Evolutionary conservation across 345 rosid species (phyloP).

Genomic region (Pseudoturritis turrita): DNA sequence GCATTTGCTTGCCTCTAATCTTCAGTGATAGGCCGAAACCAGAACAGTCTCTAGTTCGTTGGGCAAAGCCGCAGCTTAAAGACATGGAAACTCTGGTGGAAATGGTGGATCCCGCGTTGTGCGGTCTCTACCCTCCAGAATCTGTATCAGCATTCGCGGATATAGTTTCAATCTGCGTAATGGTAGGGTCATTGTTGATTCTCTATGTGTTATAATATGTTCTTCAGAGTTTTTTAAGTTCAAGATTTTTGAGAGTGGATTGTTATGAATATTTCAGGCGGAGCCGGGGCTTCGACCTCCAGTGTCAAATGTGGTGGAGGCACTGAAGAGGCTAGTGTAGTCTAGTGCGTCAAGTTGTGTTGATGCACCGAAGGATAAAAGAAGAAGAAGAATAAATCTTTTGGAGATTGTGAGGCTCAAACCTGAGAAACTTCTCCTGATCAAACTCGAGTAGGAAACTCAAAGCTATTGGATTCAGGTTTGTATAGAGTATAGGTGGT

Average conservation of each 20-base stretch:
- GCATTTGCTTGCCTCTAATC: background rate
- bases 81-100: conserved; percentile 56
- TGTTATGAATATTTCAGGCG: conserved; percentile 31
- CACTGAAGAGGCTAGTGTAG: conserved; percentile 62
- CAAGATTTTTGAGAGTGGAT: conserved; percentile 10
- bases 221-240: background rate
- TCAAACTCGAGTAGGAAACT: conserved; percentile 19
- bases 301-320: conserved; percentile 82
- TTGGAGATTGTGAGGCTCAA: conserved; percentile 16
- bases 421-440: conserved; percentile 11
- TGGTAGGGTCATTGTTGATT: conserved; percentile 37
- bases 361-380: background rate
- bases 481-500: conserved; percentile 30
- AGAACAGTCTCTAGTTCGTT: conserved; percentile 73
- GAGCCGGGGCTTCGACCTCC: conserved; percentile 84
- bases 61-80: conserved; percentile 80
- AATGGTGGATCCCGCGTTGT: conserved; percentile 89
- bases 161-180: conserved; percentile 72
- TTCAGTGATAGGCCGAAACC: conserved; percentile 57
- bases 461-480: conserved; percentile 27
- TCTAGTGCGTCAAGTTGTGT: conserved; percentile 16
- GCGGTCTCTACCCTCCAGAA: conserved; percentile 83
- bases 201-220: background rate
- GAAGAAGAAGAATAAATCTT: conserved; percentile 21
- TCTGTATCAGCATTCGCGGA: conserved; percentile 79